Percentiles rank a stretch among this genome's conserved stretches.
Evolutionary conservation across 106 monocot genomes (phyloP).

Genomic region (Posidonia australis): DNA sequence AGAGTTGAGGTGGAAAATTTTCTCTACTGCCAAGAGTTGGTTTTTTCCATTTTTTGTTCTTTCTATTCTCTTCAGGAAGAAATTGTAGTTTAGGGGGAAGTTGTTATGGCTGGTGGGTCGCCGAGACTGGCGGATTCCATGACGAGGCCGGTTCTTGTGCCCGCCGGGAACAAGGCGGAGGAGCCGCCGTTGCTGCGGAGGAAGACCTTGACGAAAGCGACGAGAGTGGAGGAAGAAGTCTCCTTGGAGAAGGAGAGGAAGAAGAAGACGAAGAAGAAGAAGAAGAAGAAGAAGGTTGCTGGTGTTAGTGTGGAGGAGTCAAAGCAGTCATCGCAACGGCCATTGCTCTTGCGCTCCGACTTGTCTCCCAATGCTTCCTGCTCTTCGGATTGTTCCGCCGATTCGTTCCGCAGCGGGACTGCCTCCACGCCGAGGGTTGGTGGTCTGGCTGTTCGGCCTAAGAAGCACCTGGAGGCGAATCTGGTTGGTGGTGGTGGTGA

Average conservation of each 20-base stretch:
- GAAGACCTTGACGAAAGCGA: conserved; percentile 5
- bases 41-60: too few species aligned
- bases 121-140: too few species aligned
- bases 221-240: conserved; percentile 5
- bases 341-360: conserved; percentile 46
- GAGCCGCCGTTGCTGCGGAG: background rate
- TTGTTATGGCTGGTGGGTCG: too few species aligned
- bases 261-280: background rate
- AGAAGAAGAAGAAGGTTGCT: too few species aligned
- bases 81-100: too few species aligned
- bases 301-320: too few species aligned
- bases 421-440: conserved; percentile 77
- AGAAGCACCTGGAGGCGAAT: conserved; percentile 28
- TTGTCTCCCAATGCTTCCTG: conserved; percentile 79
- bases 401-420: conserved; percentile 63
- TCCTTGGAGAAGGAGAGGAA: background rate
- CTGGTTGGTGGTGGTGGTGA: too few species aligned
- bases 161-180: conserved; percentile 18
- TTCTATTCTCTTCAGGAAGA: too few species aligned
- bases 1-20: too few species aligned
- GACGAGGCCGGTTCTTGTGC: conserved; percentile 16
- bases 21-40: too few species aligned
- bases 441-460: conserved; percentile 17
- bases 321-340: conserved; percentile 27
- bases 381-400: conserved; percentile 80